A percentile compares a stretch with the other conserved stretches of the same genome.
Conservation (phyloP, 441 rosid species). For the Erodium chrysanthum region DNA sequence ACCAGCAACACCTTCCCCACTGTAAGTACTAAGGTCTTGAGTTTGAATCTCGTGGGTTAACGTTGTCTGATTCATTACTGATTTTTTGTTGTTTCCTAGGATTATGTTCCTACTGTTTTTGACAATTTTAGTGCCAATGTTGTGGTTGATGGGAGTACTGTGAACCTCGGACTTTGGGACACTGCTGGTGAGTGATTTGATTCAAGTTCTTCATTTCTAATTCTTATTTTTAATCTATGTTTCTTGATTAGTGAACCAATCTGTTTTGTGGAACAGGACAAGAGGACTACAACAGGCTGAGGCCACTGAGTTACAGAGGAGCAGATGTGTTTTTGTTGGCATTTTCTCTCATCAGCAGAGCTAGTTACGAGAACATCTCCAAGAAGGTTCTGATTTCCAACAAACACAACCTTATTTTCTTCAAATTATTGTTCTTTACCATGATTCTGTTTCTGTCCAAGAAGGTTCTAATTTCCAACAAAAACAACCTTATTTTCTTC, state of each 20-base stretch:
- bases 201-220: conserved; percentile 9
- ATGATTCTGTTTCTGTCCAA: not conserved
- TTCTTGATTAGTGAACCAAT: too few species aligned
- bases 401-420: not conserved
- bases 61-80: too few species aligned
- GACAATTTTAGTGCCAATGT: conserved; percentile 92
- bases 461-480: too few species aligned
- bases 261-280: too few species aligned
- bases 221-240: too few species aligned
- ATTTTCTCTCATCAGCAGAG: conserved; percentile 83
- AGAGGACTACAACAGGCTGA: conserved; percentile 8
- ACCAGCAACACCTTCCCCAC: not conserved
- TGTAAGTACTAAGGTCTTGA: not conserved
- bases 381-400: conserved; percentile 39
- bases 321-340: conserved; percentile 85
- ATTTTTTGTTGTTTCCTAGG: conserved; percentile 36
- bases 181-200: conserved; percentile 54
- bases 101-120: conserved; percentile 87
- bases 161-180: conserved; percentile 85
- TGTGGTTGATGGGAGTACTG: conserved; percentile 82
- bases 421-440: not conserved
- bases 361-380: conserved; percentile 86
- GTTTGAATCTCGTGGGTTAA: too few species aligned
- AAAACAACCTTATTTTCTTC: not conserved
- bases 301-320: conserved; percentile 85